Evolutionary conservation across 2,329 filamentous ascomycete genomes (phyloP).

Genomic region (Thermomyces lanuginosus): DNA sequence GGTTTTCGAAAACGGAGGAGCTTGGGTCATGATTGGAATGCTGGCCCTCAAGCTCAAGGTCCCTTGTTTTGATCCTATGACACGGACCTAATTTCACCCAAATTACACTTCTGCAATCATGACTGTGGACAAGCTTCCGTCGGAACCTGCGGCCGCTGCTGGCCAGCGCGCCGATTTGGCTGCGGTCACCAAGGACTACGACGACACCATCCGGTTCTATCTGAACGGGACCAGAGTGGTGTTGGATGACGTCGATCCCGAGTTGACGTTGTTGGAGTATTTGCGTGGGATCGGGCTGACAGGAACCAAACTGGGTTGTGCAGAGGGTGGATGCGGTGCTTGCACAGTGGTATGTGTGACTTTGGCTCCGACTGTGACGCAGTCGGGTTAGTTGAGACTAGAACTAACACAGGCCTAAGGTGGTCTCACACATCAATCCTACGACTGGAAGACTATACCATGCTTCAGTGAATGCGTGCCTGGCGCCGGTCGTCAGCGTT

Average conservation of each 20-base stretch:
- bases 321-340: conserved; percentile 89
- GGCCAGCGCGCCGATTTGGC: conserved; percentile 34
- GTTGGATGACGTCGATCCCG: conserved; percentile 75
- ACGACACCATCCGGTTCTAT: conserved; percentile 82
- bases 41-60: too few species aligned
- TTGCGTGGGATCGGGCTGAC: conserved; percentile 82
- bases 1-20: too few species aligned
- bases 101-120: too few species aligned
- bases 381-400: too few species aligned
- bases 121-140: too few species aligned
- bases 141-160: conserved; percentile 25
- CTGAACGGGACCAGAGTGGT: conserved; percentile 84
- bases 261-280: conserved; percentile 84
- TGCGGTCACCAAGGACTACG: conserved; percentile 56
- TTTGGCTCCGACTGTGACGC: conserved; percentile 1
- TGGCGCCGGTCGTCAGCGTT: conserved; percentile 79
- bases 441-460: conserved; percentile 89
- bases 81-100: too few species aligned
- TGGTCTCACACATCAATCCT: conserved; percentile 83
- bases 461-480: conserved; percentile 88
- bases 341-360: conserved; percentile 58
- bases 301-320: conserved; percentile 90
- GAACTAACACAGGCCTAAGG: conserved; percentile 28
- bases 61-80: too few species aligned
- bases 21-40: too few species aligned